phyloP scores from a whole-genome alignment of 352 stramenopile genomes.

The Pythium sp. region DNA sequence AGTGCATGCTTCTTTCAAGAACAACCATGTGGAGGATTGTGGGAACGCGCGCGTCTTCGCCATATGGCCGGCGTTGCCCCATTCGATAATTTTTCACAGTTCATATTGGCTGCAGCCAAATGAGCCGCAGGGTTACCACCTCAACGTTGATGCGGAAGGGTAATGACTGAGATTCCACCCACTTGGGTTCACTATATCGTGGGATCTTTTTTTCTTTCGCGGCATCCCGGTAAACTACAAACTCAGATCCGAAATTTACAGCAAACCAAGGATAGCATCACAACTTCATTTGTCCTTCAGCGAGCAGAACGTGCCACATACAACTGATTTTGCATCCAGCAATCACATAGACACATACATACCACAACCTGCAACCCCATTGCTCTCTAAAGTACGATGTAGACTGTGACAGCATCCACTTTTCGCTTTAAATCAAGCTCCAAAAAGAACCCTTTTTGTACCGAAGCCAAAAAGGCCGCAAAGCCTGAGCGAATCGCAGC shows the following conservation, averaged over 20 bases:
- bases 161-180: slow-evolving; percentile 10
- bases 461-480: background rate
- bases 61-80: background rate
- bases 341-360: no score
- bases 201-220: slow-evolving; percentile 15
- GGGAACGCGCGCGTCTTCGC: background rate
- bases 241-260: background rate
- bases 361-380: no score
- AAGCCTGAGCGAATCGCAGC: slow-evolving; percentile 1
- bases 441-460: background rate
- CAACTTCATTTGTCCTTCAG: no score
- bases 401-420: no score
- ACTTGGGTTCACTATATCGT: slow-evolving; percentile 18
- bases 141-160: background rate
- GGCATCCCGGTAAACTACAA: background rate
- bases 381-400: no score
- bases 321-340: no score
- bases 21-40: background rate
- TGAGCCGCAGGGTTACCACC: background rate
- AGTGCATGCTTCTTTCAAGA: background rate
- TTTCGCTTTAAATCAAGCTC: no score
- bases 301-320: no score
- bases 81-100: background rate
- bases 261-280: no score
- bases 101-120: background rate